phyloP scores from a whole-genome alignment of 768 basidiomycete genomes.

The Coprinellus micaceus region DNA sequence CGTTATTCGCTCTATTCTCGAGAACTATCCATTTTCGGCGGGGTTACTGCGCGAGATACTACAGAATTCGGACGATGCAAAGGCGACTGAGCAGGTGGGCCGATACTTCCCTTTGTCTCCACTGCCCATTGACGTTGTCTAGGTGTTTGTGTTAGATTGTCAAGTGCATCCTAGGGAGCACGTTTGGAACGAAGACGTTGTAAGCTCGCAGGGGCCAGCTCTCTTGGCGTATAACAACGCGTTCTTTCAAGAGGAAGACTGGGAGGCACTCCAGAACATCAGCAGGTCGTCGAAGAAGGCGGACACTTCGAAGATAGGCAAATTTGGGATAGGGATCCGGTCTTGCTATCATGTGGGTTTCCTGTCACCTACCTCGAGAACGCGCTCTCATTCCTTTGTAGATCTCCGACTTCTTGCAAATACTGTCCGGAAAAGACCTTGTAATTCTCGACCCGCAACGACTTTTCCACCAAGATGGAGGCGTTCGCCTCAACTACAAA shows the following conservation, averaged over 20 bases:
- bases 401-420: slow-evolving; percentile 49
- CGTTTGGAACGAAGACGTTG: slow-evolving; percentile 22
- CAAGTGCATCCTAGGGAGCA: slow-evolving; percentile 24
- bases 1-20: slow-evolving; percentile 31
- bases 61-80: slow-evolving; percentile 50
- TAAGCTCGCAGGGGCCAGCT: slow-evolving; percentile 34
- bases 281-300: slow-evolving; percentile 44
- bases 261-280: slow-evolving; percentile 39
- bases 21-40: slow-evolving; percentile 42
- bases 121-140: neutral
- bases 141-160: slow-evolving; percentile 43
- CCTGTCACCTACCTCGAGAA: neutral
- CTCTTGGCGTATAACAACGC: slow-evolving; percentile 47
- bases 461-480: slow-evolving; percentile 25
- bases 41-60: slow-evolving; percentile 43
- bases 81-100: slow-evolving; percentile 41
- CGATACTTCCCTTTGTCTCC: neutral
- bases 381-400: slow-evolving; percentile 14
- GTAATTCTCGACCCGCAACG: slow-evolving; percentile 43
- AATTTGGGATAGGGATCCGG: slow-evolving; percentile 50
- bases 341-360: slow-evolving; percentile 45
- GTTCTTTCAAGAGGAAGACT: slow-evolving; percentile 37
- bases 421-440: slow-evolving; percentile 38
- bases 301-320: slow-evolving; percentile 49
- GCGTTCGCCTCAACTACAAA: slow-evolving; percentile 27